Evolutionary conservation across 1,139 yeast species (phyloP), one percentile per base, ranked within the genome.

Genomic region (Blastobotrys malaysiensis): DNA sequence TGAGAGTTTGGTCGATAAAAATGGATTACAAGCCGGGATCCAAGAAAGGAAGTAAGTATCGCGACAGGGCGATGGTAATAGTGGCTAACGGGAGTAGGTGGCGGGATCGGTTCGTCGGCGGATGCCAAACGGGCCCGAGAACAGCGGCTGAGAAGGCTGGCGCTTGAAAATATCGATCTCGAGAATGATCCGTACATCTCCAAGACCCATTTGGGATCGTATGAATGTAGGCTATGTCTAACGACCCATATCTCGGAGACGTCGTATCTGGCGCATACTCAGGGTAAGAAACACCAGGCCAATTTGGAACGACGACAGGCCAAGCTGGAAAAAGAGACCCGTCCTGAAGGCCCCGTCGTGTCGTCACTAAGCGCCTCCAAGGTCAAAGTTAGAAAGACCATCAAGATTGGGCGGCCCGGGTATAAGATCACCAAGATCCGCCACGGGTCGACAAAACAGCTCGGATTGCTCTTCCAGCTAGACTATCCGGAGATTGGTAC

Each of bases 231-330:
- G 48, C 73, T 88, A 31, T 89, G 97, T 66, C 70, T 83, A 31
- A 88, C 96, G 0, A 78, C 86, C 0, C 96, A 88, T 69, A 75
- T 78, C 24, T 80, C 83, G 31, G 91, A 86, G 57, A 80, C 88
- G n/a, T 83, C 90, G 7, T 89, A 87, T 64, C 73, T 88, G 16
- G 78, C 90, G 1, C 97, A 89, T 64, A 77, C 90, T 3, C 86
- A 88, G 49, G 96, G 96, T 2, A 77, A 80, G 57, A 85, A 84
- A 67, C 97, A 89, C 67, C 86, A 81, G 65, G 68, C 82, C 61
- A 85, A 83, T 60, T 72, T 88, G 47, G 85, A 84, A 60, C 77
- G 81, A 55, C 73, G 96, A 19, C 71, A 72, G 19, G 74, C 73
- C 1, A 55, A 61, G 49, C 73, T 69, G 5, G 59, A 62, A 20